Percentiles rank a stretch among this genome's conserved stretches.
These are phyloP conservation scores for Monosporascus sp. DNA, from an alignment of 2,329 filamentous ascomycete genomes.

Conservation along the genomic window DNA sequence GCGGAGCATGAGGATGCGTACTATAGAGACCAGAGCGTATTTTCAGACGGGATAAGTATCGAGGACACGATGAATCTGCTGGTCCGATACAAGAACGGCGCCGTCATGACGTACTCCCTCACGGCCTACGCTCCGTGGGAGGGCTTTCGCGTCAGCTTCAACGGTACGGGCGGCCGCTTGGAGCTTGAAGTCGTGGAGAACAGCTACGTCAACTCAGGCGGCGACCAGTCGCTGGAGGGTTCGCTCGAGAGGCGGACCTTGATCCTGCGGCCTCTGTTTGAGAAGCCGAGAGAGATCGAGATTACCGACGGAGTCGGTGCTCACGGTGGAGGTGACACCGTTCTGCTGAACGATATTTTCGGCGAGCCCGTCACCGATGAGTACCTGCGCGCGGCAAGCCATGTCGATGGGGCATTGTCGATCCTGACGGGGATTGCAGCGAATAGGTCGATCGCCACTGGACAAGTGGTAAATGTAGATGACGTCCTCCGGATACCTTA, in stretches of 20 bases:
- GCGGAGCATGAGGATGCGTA: slow-evolving; percentile 61
- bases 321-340: slow-evolving; percentile 55
- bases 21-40: slow-evolving; percentile 57
- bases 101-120: slow-evolving; percentile 53
- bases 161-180: slow-evolving; percentile 52
- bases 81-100: slow-evolving; percentile 51
- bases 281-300: slow-evolving; percentile 50
- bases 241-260: slow-evolving; percentile 45
- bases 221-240: slow-evolving; percentile 51
- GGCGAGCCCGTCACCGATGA: slow-evolving; percentile 47
- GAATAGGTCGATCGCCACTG: slow-evolving; percentile 52
- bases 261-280: slow-evolving; percentile 48
- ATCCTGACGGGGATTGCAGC: slow-evolving; percentile 57
- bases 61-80: slow-evolving; percentile 60
- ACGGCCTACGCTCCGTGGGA: slow-evolving; percentile 61
- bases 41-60: slow-evolving; percentile 58
- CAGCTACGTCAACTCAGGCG: slow-evolving; percentile 56
- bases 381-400: slow-evolving; percentile 50
- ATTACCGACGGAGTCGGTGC: slow-evolving; percentile 48
- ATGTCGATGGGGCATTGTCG: slow-evolving; percentile 53
- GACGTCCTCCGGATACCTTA: slow-evolving; percentile 38
- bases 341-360: slow-evolving; percentile 53
- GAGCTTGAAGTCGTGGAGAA: slow-evolving; percentile 60
- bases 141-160: slow-evolving; percentile 53
- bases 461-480: slow-evolving; percentile 51